phyloP scores from a whole-genome alignment of 148 eudicot species.

The Drosera capensis region DNA sequence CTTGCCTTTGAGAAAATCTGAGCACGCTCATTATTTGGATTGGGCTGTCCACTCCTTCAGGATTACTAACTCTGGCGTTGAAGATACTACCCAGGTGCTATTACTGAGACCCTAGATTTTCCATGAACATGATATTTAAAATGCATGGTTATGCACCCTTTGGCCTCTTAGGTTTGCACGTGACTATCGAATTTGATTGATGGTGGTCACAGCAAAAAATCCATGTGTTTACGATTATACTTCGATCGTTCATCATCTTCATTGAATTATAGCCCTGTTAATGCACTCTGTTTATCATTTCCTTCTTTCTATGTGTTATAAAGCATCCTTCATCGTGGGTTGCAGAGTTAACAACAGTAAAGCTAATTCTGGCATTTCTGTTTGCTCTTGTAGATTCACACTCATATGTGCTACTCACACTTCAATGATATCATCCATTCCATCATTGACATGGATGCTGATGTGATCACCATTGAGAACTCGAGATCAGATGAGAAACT shows the following conservation, averaged over 20 bases:
- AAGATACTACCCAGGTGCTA: constrained; percentile 29
- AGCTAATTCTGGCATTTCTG: neutral
- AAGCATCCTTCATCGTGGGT: too few species aligned
- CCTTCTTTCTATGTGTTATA: too few species aligned
- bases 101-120: neutral
- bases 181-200: too few species aligned
- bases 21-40: constrained; percentile 44
- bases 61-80: constrained; percentile 25
- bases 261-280: too few species aligned
- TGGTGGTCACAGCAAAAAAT: too few species aligned
- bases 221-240: too few species aligned
- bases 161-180: too few species aligned
- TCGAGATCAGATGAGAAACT: constrained; percentile 53
- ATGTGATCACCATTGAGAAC: too few species aligned
- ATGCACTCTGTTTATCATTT: too few species aligned
- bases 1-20: constrained; percentile 24
- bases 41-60: constrained; percentile 73
- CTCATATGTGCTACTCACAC: constrained; percentile 65
- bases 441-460: constrained; percentile 46
- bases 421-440: constrained; percentile 58
- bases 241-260: too few species aligned
- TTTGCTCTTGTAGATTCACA: constrained; percentile 35
- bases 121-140: constrained; percentile 1
- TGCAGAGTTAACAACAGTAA: too few species aligned
- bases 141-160: too few species aligned